Evolutionary conservation across 129 eudicot genomes (phyloP), one percentile per base, ranked within the genome.

Genomic region (Flaveria linearis): DNA sequence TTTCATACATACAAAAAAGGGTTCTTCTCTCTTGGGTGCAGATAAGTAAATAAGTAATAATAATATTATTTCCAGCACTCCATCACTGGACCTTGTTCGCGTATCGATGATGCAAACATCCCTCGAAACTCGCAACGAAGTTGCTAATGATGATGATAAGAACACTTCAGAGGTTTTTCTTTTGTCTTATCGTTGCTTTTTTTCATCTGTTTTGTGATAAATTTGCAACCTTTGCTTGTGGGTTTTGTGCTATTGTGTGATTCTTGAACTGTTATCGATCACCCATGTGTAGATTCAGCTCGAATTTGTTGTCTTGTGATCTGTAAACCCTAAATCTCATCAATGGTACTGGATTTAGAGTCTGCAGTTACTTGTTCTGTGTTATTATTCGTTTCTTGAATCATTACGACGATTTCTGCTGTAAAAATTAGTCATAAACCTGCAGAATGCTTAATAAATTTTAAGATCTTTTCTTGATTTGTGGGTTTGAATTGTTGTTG

Each of bases 131-230:
- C 62, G 28, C 76, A 79, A 18, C 80, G 49, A 49, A 15, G 70
- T 60, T 61, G 74, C 46, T 46, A 30, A 46, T 65, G 50, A 60
- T 42, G 79, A 62, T 57, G 51, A 28, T 65, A 74, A n/a, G 16
- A 83, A 69, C 82, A 55, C 42, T 70, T 71, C 81, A 69, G 66
- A 85, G 88, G 88, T 85, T 66, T 11, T 50, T 45, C 41, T 63
- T 62, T 33, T 49, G 39, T 56, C 72, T 8, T 49, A 7, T n/a
- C 42, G 16, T 39, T 76, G 3, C 8, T 70, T 30, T 69, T 69
- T 68, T 7, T 53, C 25, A 41, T 18, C 56, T 36, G 41, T 74
- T 49, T 55, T 79, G 13, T 23, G 17, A 61, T 60, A 56, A 23
- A 64, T 3, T 57, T 69, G 47, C 39, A 5, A 26, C 18, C 20